Conservation (phyloP, 1,139 yeast genomes). For the Geotrichum carabidarum region DNA sequence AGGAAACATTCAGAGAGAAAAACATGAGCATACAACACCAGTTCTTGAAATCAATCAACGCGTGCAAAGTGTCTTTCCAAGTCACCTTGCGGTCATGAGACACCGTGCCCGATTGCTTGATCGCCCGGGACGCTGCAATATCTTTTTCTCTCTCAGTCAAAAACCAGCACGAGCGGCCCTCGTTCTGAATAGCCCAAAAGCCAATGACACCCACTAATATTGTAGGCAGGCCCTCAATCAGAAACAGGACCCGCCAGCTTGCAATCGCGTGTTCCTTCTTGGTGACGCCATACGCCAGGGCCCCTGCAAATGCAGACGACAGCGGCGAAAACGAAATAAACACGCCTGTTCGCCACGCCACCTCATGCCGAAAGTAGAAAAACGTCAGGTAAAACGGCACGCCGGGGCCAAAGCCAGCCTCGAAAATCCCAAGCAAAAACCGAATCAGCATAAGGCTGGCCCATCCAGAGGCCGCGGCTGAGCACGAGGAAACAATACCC, state of each 20-base stretch:
- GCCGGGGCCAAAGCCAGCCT: slow-evolving; percentile 55
- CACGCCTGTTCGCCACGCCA: slow-evolving; percentile 17
- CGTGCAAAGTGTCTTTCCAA: background rate
- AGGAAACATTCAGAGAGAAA: slow-evolving; percentile 18
- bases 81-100: slow-evolving; percentile 6
- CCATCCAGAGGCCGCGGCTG: slow-evolving; percentile 42
- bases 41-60: slow-evolving; percentile 23
- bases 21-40: slow-evolving; percentile 21
- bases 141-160: slow-evolving; percentile 15
- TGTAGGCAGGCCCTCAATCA: slow-evolving; percentile 21
- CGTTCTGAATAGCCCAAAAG: slow-evolving; percentile 16
- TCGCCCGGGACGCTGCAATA: slow-evolving; percentile 17
- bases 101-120: slow-evolving; percentile 17
- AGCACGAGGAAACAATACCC: slow-evolving; percentile 18
- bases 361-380: slow-evolving; percentile 32
- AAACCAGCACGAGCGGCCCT: slow-evolving; percentile 7
- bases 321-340: slow-evolving; percentile 18
- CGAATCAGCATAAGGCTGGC: slow-evolving; percentile 52
- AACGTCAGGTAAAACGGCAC: slow-evolving; percentile 25
- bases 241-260: slow-evolving; percentile 18
- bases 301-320: slow-evolving; percentile 20
- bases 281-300: slow-evolving; percentile 19
- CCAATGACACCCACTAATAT: slow-evolving; percentile 15
- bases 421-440: slow-evolving; percentile 53
- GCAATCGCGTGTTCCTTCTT: slow-evolving; percentile 11